phyloP scores from a whole-genome alignment of 805 yeast genomes.

The Hermanozyma aechmeae region DNA sequence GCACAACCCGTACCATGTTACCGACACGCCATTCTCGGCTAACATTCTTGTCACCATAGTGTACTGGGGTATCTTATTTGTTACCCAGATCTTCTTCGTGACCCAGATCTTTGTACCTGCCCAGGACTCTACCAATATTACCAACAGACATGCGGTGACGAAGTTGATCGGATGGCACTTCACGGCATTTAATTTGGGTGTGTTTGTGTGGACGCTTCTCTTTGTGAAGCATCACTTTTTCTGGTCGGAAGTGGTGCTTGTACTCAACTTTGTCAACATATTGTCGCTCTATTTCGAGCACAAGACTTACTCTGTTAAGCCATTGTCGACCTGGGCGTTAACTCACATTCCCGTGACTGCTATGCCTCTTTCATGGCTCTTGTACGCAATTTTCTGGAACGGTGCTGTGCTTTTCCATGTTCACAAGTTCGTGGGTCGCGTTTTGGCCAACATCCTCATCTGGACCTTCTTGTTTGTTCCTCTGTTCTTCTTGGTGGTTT shows the following conservation, averaged over 20 bases:
- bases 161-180: slow-evolving; percentile 51
- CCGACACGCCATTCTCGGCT: slow-evolving; percentile 66
- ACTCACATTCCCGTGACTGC: slow-evolving; percentile 63
- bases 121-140: slow-evolving; percentile 5
- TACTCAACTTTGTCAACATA: slow-evolving; percentile 53
- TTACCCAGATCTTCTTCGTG: slow-evolving; percentile 45
- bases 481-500: slow-evolving; percentile 42
- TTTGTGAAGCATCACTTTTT: slow-evolving; percentile 54
- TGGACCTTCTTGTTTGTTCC: slow-evolving; percentile 75
- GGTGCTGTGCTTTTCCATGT: slow-evolving; percentile 71
- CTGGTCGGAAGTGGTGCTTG: slow-evolving; percentile 46
- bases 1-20: slow-evolving; percentile 41
- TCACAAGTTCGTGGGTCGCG: slow-evolving; percentile 47
- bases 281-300: slow-evolving; percentile 46
- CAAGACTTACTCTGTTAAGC: slow-evolving; percentile 49
- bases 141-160: slow-evolving; percentile 17
- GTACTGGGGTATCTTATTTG: slow-evolving; percentile 50
- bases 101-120: slow-evolving; percentile 33
- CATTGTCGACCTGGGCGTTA: slow-evolving; percentile 42
- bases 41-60: slow-evolving; percentile 37
- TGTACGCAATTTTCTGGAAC: slow-evolving; percentile 74
- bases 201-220: slow-evolving; percentile 54
- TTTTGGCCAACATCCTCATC: slow-evolving; percentile 62
- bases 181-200: slow-evolving; percentile 48
- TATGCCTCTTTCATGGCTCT: slow-evolving; percentile 65